Percentiles rank a stretch among this genome's conserved stretches.
Evolutionary conservation across 768 basidiomycete species (phyloP).

Genomic region (Pleurotus djamor): DNA sequence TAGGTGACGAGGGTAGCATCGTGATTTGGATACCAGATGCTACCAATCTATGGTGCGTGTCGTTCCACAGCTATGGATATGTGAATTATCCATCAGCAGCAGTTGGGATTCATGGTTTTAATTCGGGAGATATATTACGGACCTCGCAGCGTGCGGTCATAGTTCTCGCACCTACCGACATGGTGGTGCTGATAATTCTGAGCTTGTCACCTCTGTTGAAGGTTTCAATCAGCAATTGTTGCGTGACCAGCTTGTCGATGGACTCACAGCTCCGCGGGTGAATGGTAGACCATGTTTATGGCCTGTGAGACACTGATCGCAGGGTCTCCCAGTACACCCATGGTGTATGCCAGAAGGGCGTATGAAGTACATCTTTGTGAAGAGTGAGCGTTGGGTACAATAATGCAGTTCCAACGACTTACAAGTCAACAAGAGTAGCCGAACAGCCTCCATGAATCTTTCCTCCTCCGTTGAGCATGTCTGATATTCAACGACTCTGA

Average conservation of each 20-base stretch:
- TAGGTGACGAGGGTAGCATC: constrained; percentile 43
- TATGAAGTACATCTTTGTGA: neutral
- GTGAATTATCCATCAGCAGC: neutral
- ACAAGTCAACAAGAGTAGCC: constrained; percentile 45
- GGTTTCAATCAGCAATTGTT: neutral
- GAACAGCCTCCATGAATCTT: constrained; percentile 55
- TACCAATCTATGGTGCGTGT: constrained; percentile 46
- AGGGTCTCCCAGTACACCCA: neutral
- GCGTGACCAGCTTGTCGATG: neutral
- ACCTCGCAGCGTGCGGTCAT: constrained; percentile 52
- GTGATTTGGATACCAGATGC: constrained; percentile 56
- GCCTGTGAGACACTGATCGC: constrained; percentile 43
- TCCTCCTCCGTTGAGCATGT: constrained; percentile 40
- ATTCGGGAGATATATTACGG: constrained; percentile 1
- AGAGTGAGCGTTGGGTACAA: neutral
- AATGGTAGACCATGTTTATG: constrained; percentile 51
- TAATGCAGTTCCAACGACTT: neutral
- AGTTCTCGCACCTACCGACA: constrained; percentile 44
- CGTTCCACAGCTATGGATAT: constrained; percentile 52
- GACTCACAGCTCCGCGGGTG: constrained; percentile 48
- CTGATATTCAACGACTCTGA: constrained; percentile 13
- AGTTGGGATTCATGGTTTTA: neutral
- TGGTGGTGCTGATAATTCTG: constrained; percentile 49
- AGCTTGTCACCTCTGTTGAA: constrained; percentile 42
- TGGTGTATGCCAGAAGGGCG: constrained; percentile 3